These are phyloP conservation scores for Echria macrotheca DNA, from an alignment of 495 filamentous ascomycete genomes.

Conservation along the genomic window DNA sequence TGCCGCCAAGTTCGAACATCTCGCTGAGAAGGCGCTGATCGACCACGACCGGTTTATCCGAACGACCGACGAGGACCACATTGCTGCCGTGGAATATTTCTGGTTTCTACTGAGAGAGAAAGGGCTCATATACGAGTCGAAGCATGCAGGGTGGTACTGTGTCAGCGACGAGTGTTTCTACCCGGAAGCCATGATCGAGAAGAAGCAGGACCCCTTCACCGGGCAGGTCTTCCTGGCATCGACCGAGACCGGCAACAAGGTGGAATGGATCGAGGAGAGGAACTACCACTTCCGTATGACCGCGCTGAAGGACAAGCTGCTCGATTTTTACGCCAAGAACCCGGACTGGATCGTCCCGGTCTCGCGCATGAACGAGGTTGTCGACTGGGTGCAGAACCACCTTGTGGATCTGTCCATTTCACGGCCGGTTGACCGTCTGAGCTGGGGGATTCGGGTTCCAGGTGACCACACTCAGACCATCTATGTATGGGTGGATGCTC, in stretches of 20 bases:
- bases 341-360: slow-evolving; percentile 64
- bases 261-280: slow-evolving; percentile 89
- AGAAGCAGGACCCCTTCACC: slow-evolving; percentile 69
- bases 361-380: slow-evolving; percentile 61
- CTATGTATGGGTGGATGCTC: slow-evolving; percentile 95
- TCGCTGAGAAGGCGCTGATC: slow-evolving; percentile 64
- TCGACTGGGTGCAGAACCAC: slow-evolving; percentile 60
- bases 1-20: slow-evolving; percentile 57
- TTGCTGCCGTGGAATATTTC: slow-evolving; percentile 82
- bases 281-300: slow-evolving; percentile 96
- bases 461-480: slow-evolving; percentile 82
- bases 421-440: slow-evolving; percentile 67
- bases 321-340: slow-evolving; percentile 72
- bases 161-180: slow-evolving; percentile 97
- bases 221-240: slow-evolving; percentile 79
- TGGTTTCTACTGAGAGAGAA: slow-evolving; percentile 73
- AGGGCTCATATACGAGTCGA: slow-evolving; percentile 76
- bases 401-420: slow-evolving; percentile 87
- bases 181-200: slow-evolving; percentile 66
- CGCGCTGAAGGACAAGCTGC: slow-evolving; percentile 63
- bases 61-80: slow-evolving; percentile 78
- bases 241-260: slow-evolving; percentile 80
- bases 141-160: slow-evolving; percentile 94
- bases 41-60: slow-evolving; percentile 81
- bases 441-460: slow-evolving; percentile 89